Evolutionary conservation across 2,329 filamentous ascomycete genomes (phyloP), one percentile per base, ranked within the genome.

Genomic region (Annulohypoxylon truncatum): DNA sequence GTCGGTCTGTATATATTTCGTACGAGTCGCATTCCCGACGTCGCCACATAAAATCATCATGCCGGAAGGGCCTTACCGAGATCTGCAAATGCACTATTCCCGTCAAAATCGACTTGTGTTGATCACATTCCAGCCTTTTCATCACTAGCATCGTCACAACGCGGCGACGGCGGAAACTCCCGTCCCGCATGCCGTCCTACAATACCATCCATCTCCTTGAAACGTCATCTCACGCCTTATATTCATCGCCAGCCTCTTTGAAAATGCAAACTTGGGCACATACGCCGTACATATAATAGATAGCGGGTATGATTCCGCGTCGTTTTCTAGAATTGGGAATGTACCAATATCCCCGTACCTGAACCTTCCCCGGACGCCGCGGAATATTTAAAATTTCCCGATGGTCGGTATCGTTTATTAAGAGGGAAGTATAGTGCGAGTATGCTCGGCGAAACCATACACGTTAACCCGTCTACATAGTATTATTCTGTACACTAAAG

Each of bases 91-190:
- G 55, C 46, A 31, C 46, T 35, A 18, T 59, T 15, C 46, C 48
- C 20, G 22, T 31, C 33, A n/a, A 52, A 50, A 29, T 38, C 35
- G 35, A n/a, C 22, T 55, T 44, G 35, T 22, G 56, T 52, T 48
- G 50, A 65, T 65, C 62, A 46, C n/a, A 42, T 50, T 44, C 18
- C 29, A 38, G 15, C 48, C 28, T 9, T 4, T 22, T 42, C 38
- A 42, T 42, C 61, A 46, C 52, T 15, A 22, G 38, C 33, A 40
- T 53, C 54, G 29, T 59, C 44, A 50, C 52, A 54, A 48, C 51
- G 46, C 51, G 46, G 33, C 51, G 51, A 29, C 51, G 24, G 31
- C 62, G 62, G 62, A 57, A 61, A 47, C 62, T 52, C 56, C 62
- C 62, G 62, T 54, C 53, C 44, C 29, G 46, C 44, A 47, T n/a